Evolutionary conservation across 352 stramenopile species (phyloP).

Genomic region (Phytophthora foliorum): DNA sequence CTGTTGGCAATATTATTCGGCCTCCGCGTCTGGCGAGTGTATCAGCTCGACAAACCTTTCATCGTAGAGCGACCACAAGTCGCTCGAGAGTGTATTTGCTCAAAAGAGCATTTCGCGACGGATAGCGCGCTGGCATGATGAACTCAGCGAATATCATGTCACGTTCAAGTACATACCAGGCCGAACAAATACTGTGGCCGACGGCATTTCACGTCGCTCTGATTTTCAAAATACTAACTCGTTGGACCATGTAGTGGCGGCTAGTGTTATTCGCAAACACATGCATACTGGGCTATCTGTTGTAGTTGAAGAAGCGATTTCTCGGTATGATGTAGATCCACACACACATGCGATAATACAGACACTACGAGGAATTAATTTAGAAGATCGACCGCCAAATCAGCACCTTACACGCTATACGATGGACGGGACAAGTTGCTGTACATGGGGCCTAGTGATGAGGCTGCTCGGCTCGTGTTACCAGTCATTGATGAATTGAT

Average conservation of each 20-base stretch:
- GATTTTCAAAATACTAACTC: slow-evolving; percentile 7
- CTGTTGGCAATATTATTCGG: slow-evolving; percentile 15
- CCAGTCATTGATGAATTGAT: slow-evolving; percentile 17
- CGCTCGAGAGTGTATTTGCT: slow-evolving; percentile 15
- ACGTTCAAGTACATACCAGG: slow-evolving; percentile 15
- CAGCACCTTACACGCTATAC: slow-evolving; percentile 5
- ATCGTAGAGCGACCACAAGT: slow-evolving; percentile 18
- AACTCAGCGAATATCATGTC: slow-evolving; percentile 21
- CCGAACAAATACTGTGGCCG: slow-evolving; percentile 8
- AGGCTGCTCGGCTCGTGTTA: slow-evolving; percentile 10
- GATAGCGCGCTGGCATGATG: slow-evolving; percentile 13
- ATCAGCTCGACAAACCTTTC: slow-evolving; percentile 11
- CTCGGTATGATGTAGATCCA: neutral
- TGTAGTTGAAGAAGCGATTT: neutral
- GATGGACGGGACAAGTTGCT: neutral
- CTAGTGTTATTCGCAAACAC: slow-evolving; percentile 1
- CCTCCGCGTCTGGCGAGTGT: slow-evolving; percentile 8
- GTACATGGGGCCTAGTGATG: slow-evolving; percentile 9
- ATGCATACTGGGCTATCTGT: neutral
- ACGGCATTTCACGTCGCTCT: slow-evolving; percentile 20
- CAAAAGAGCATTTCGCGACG: slow-evolving; percentile 23
- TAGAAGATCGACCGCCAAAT: no score
- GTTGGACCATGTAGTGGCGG: no score
- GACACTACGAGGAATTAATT: neutral
- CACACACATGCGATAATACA: neutral